phyloP scores from a whole-genome alignment of 2,329 filamentous ascomycete genomes.

The Apiospora marii region DNA sequence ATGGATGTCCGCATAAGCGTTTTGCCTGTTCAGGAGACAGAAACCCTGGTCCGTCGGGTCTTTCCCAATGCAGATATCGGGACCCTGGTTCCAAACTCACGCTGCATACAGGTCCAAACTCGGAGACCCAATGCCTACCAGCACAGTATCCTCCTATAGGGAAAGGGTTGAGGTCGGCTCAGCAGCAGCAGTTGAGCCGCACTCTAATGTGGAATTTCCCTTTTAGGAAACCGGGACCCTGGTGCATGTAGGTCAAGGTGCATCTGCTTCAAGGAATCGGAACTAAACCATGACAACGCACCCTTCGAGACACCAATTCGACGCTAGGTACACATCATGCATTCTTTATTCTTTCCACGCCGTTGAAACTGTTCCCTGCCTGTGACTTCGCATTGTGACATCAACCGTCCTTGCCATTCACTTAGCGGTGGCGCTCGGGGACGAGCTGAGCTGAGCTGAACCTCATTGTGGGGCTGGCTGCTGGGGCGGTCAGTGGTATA shows the following conservation, averaged over 20 bases:
- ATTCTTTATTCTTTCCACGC: no score
- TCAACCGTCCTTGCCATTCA: background rate
- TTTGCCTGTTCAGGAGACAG: slow-evolving; percentile 14
- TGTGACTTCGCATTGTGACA: background rate
- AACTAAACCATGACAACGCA: background rate
- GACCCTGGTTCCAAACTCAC: background rate
- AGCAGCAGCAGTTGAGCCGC: background rate
- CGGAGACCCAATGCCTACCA: background rate
- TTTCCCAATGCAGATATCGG: slow-evolving; percentile 2
- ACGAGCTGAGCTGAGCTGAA: slow-evolving; percentile 1
- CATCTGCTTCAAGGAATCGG: background rate
- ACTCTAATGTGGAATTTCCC: background rate
- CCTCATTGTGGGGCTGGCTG: background rate
- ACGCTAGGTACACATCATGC: no score
- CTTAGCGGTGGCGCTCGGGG: background rate
- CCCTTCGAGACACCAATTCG: no score
- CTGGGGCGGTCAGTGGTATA: slow-evolving; percentile 2
- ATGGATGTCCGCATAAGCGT: background rate
- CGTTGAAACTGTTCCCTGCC: no score
- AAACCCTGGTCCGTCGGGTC: background rate
- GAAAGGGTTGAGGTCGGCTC: background rate
- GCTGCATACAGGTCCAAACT: background rate
- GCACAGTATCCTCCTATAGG: background rate
- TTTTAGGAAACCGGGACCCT: background rate
- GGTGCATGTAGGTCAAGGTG: background rate